These are phyloP conservation scores for Pseudogymnoascus sp. DNA, from an alignment of 2,329 filamentous ascomycete genomes.

Conservation along the genomic window DNA sequence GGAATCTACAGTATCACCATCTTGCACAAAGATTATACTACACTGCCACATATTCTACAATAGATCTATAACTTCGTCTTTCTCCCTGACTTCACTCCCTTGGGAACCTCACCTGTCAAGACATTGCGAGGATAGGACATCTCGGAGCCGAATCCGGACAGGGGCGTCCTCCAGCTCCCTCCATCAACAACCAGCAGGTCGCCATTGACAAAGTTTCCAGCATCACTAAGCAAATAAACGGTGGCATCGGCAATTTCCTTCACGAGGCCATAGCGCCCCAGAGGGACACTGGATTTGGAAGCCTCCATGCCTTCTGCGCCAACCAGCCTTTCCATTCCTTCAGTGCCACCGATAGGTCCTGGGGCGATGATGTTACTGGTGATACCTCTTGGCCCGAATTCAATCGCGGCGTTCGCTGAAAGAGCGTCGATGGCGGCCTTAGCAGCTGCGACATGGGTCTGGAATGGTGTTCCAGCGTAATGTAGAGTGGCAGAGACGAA, in stretches of 20 bases:
- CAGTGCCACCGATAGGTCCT: conserved; percentile 77
- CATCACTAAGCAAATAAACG: conserved; percentile 78
- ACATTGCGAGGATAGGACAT: conserved; percentile 7
- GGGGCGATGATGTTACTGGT: conserved; percentile 85
- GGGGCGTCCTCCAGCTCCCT: conserved; percentile 19
- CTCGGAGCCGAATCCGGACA: background rate
- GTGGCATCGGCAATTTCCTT: conserved; percentile 91
- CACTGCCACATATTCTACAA: background rate
- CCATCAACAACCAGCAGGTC: conserved; percentile 70
- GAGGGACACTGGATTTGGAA: conserved; percentile 46
- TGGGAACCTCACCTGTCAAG: background rate
- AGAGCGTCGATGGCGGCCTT: conserved; percentile 89
- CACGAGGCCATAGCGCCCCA: conserved; percentile 69
- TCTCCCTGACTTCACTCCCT: conserved; percentile 1
- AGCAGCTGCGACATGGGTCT: conserved; percentile 83
- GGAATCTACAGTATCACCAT: background rate
- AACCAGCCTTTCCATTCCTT: conserved; percentile 61
- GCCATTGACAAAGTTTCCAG: conserved; percentile 80
- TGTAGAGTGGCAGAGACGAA: conserved; percentile 89
- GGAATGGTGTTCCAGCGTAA: conserved; percentile 77
- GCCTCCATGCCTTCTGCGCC: conserved; percentile 27
- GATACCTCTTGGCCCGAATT: conserved; percentile 81
- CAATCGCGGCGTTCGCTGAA: conserved; percentile 69
- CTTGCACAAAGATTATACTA: background rate
- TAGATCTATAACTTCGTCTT: conserved; percentile 1